These are phyloP conservation scores for Dispira parvispora DNA, from an alignment of 192 early-diverging fungal genomes.

Conservation along the genomic window DNA sequence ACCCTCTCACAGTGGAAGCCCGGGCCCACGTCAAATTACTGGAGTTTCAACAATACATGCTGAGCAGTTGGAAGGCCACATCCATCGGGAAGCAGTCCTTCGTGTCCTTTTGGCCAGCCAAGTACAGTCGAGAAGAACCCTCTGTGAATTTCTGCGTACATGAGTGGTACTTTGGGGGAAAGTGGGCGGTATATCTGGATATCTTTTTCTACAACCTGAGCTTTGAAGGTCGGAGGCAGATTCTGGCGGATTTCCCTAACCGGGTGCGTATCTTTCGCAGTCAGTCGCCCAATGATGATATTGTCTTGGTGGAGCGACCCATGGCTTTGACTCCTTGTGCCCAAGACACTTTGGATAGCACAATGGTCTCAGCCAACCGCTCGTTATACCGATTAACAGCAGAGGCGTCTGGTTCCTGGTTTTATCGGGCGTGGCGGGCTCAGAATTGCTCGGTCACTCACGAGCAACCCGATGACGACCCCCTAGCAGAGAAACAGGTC, in stretches of 20 bases:
- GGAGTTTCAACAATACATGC: slow-evolving; percentile 1
- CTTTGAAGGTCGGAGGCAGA: slow-evolving; percentile 7
- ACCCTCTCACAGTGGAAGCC: background rate
- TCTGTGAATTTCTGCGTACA: slow-evolving; percentile 11
- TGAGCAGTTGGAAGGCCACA: background rate
- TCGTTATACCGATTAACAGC: background rate
- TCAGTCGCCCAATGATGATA: background rate
- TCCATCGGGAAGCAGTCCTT: slow-evolving; percentile 1
- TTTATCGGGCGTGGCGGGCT: background rate
- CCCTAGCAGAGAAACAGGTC: background rate
- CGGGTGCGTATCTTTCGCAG: background rate
- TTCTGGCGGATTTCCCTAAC: slow-evolving; percentile 1
- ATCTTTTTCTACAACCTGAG: slow-evolving; percentile 8
- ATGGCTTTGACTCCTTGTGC: background rate
- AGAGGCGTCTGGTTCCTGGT: background rate
- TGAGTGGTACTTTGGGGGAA: slow-evolving; percentile 7
- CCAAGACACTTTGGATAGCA: background rate
- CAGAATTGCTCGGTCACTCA: background rate
- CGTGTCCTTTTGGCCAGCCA: slow-evolving; percentile 2
- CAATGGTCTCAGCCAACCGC: background rate
- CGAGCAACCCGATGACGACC: background rate
- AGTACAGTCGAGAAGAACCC: slow-evolving; percentile 8
- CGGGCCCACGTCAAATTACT: slow-evolving; percentile 5
- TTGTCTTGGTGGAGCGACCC: slow-evolving; percentile 1
- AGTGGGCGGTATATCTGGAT: slow-evolving; percentile 6